Evolutionary conservation across 2,329 filamentous ascomycete genomes (phyloP), one percentile per base, ranked within the genome.

Genomic region (Lachnellula suecica): DNA sequence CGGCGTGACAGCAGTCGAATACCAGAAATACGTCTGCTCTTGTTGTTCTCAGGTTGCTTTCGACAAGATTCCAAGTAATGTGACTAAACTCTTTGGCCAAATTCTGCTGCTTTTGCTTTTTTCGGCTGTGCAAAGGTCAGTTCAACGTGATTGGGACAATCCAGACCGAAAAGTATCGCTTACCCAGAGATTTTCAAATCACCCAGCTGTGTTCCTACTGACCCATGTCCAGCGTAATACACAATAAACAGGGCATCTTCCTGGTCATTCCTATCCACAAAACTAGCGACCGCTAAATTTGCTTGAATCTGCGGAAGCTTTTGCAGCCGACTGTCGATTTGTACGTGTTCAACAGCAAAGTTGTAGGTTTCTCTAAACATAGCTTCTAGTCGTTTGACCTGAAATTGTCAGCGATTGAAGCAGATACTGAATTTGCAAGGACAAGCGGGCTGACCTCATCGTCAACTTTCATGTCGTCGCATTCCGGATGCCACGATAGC

Each of bases 1-100:
- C 48, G 2, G 59, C 55, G 43, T 59, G 43, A n/a, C 59, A 61
- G 44, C 58, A 61, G 29, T 61, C 59, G 42, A 61, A 60, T 4
- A 60, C 59, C 0, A 57, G 46, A 2, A 61, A 35, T 1, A 60
- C 49, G 31, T 61, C 55, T 8, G 47, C 46, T 13, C 17, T 4
- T 7, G 57, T 56, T 3, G n/a, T 10, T 17, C 47, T 57, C 17
- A 52, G 34, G n/a, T 7, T 56, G 44, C 27, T 20, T 29, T 52
- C 48, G 4, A 43, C 50, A 11, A 22, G 48, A n/a, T 52, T 47
- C 57, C 57, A 59, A 13, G 35, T 35, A 13, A 59, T 45, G 22
- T 57, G 29, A 35, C 27, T 23, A 19, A 49, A 45, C 13, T 49
- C 35, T 11, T 37, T 38, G 10, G n/a, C 20, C n/a, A 29, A 3